Evolutionary conservation across 1,139 yeast genomes (phyloP).

Genomic region (Nadsonia commutata): DNA sequence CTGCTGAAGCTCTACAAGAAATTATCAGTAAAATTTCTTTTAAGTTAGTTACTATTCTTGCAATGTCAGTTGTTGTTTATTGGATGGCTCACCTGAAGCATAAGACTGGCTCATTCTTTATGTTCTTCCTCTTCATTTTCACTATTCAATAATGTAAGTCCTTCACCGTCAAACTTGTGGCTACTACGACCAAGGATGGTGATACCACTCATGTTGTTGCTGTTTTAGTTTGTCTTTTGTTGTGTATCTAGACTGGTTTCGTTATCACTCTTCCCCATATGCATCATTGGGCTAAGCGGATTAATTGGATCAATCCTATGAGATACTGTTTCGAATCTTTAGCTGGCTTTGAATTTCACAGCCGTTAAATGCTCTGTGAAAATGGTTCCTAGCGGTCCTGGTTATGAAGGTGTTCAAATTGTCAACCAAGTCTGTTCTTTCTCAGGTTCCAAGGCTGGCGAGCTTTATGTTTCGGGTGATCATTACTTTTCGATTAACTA

Average conservation of each 20-base stretch:
- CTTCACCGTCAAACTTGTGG: constrained; percentile 45
- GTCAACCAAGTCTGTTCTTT: constrained; percentile 35
- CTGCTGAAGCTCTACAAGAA: constrained; percentile 34
- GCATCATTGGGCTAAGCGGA: constrained; percentile 56
- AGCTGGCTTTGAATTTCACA: constrained; percentile 44
- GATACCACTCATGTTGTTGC: constrained; percentile 53
- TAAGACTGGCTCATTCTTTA: constrained; percentile 47
- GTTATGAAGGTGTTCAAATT: constrained; percentile 28
- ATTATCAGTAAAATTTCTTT: constrained; percentile 45
- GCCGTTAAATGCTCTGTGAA: constrained; percentile 31
- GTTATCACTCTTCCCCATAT: constrained; percentile 41
- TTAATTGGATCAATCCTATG: constrained; percentile 42
- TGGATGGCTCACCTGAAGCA: constrained; percentile 43
- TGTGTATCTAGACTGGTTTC: constrained; percentile 46
- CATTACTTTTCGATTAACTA: constrained; percentile 27
- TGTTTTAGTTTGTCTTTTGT: constrained; percentile 36
- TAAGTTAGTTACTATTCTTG: constrained; percentile 31
- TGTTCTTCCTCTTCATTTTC: constrained; percentile 36
- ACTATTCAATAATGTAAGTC: constrained; percentile 37
- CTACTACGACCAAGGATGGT: constrained; percentile 39
- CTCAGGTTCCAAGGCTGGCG: constrained; percentile 34
- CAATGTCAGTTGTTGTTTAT: constrained; percentile 36
- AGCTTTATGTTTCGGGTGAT: constrained; percentile 33
- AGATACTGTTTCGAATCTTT: constrained; percentile 42
- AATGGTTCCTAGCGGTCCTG: constrained; percentile 37